phyloP scores from a whole-genome alignment of 179 eudicot genomes.

The Beta macrorhiza region DNA sequence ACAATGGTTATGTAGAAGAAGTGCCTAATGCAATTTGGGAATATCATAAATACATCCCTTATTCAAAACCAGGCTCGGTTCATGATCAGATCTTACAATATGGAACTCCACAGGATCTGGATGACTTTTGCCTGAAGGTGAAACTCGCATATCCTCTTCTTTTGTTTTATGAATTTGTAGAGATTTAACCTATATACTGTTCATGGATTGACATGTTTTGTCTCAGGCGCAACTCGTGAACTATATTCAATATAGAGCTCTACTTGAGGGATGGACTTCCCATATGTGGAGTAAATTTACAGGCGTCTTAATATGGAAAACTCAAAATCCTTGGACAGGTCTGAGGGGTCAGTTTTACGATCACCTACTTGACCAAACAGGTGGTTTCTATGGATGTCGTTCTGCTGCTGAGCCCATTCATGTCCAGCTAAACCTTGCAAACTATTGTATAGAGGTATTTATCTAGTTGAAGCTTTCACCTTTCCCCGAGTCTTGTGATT shows the following conservation, averaged over 20 bases:
- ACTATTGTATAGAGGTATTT: constrained; percentile 75
- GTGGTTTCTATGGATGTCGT: constrained; percentile 96
- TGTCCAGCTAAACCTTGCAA: constrained; percentile 87
- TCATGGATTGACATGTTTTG: constrained; percentile 19
- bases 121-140: constrained; percentile 96
- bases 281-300: constrained; percentile 98
- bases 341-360: constrained; percentile 97
- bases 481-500: not conserved
- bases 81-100: constrained; percentile 86
- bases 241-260: constrained; percentile 90
- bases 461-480: not conserved
- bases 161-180: not conserved
- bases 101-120: constrained; percentile 77
- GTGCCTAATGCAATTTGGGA: constrained; percentile 86
- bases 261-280: constrained; percentile 92
- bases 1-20: constrained; percentile 72
- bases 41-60: constrained; percentile 94
- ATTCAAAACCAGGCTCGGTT: constrained; percentile 78
- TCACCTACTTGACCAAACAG: constrained; percentile 95
- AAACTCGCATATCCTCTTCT: not conserved
- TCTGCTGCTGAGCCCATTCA: constrained; percentile 95
- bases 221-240: constrained; percentile 92
- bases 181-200: not conserved
- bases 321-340: constrained; percentile 98
- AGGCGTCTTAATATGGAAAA: constrained; percentile 94